These are phyloP conservation scores for Ogataea philodendri DNA, from an alignment of 805 yeast genomes.

Conservation along the genomic window DNA sequence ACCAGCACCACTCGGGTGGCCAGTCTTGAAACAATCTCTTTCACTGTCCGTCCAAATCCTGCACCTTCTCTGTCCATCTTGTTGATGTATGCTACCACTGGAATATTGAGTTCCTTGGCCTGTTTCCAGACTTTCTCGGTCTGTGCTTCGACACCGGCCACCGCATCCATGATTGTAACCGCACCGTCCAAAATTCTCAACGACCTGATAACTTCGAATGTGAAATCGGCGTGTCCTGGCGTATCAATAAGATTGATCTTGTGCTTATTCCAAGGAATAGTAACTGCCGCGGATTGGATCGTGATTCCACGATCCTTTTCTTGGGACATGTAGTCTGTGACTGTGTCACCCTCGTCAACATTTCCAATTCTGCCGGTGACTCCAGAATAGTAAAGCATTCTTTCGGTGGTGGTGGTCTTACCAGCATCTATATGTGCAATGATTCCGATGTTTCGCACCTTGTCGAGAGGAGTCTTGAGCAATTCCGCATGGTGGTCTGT, in stretches of 20 bases:
- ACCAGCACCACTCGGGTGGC: slow-evolving; percentile 70
- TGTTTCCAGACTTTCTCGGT: slow-evolving; percentile 97
- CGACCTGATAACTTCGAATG: slow-evolving; percentile 89
- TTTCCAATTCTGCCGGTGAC: slow-evolving; percentile 78
- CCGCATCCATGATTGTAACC: slow-evolving; percentile 88
- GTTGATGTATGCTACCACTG: slow-evolving; percentile 77
- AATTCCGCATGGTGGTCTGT: slow-evolving; percentile 18
- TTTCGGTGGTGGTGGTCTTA: slow-evolving; percentile 94
- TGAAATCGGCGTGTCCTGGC: slow-evolving; percentile 97
- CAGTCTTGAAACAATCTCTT: slow-evolving; percentile 74
- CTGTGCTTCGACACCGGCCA: slow-evolving; percentile 98
- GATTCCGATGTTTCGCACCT: slow-evolving; percentile 84
- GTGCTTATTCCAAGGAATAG: slow-evolving; percentile 74
- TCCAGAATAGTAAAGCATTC: slow-evolving; percentile 91
- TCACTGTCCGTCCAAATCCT: slow-evolving; percentile 86
- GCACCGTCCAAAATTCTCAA: slow-evolving; percentile 92
- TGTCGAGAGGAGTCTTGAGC: slow-evolving; percentile 27
- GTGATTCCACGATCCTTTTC: slow-evolving; percentile 94
- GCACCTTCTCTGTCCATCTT: slow-evolving; percentile 98
- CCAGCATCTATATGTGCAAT: slow-evolving; percentile 99
- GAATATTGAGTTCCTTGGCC: slow-evolving; percentile 64
- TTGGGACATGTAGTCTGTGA: slow-evolving; percentile 86
- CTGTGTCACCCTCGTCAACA: slow-evolving; percentile 96
- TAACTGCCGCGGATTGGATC: slow-evolving; percentile 93
- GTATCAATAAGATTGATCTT: slow-evolving; percentile 90